A percentile compares a stretch with the other conserved stretches of the same genome.
Conservation (phyloP, 2,329 filamentous ascomycete genomes). For the Pseudogymnoascus sp. region DNA sequence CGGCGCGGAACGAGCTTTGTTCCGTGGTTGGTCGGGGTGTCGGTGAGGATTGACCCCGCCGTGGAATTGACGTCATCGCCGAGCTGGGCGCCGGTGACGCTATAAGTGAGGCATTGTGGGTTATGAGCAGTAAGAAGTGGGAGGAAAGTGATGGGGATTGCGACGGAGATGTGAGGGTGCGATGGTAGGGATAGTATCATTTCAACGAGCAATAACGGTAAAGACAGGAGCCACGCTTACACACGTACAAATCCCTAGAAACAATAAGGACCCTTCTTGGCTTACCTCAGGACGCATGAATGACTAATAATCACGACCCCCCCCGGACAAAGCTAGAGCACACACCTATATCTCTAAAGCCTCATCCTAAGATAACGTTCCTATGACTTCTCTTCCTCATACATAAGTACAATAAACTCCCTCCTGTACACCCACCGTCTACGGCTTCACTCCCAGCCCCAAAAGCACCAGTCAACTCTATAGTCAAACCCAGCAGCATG, state of each 20-base stretch:
- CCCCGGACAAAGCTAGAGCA: neutral
- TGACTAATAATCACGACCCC: neutral
- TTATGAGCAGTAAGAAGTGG: neutral
- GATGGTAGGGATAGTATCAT: neutral
- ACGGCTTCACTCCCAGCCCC: neutral
- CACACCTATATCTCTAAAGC: neutral
- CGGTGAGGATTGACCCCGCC: neutral
- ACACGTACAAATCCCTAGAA: neutral
- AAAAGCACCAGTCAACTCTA: neutral
- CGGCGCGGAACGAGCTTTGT: neutral
- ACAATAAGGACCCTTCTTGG: neutral
- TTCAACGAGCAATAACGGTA: neutral
- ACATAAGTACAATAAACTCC: neutral
- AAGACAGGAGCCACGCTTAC: neutral
- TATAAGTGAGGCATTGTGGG: neutral
- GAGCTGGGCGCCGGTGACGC: neutral
- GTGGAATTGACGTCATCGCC: neutral
- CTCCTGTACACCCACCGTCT: neutral
- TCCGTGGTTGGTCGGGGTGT: neutral
- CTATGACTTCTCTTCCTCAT: neutral
- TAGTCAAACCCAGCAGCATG: neutral
- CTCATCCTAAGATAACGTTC: neutral
- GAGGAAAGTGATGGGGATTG: neutral
- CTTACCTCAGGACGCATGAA: neutral
- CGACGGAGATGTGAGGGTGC: neutral